phyloP scores from a whole-genome alignment of 1,284 basidiomycete genomes.

The Cystobasidium pallidum region DNA sequence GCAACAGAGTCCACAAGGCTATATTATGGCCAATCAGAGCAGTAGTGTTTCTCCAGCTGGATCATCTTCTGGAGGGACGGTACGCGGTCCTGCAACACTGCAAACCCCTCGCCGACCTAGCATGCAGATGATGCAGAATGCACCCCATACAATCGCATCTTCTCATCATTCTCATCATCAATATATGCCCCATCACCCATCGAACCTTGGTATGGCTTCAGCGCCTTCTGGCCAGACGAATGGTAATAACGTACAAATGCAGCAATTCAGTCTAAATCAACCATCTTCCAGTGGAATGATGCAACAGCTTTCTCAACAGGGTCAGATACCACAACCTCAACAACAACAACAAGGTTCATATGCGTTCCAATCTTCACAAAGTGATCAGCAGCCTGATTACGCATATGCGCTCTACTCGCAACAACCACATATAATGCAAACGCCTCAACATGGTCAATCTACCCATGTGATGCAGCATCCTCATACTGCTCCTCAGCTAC shows the following conservation, averaged over 20 bases:
- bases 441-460: slow-evolving; percentile 13
- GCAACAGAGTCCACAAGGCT: slow-evolving; percentile 7
- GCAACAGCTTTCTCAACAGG: slow-evolving; percentile 24
- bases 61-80: slow-evolving; percentile 11
- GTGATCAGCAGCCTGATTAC: slow-evolving; percentile 6
- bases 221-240: not conserved
- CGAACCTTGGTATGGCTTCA: slow-evolving; percentile 24
- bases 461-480: slow-evolving; percentile 15
- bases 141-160: slow-evolving; percentile 23
- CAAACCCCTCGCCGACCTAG: slow-evolving; percentile 26
- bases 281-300: not conserved
- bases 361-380: slow-evolving; percentile 1
- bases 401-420: not conserved
- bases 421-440: slow-evolving; percentile 22
- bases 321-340: not conserved
- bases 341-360: slow-evolving; percentile 3
- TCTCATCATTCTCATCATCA: slow-evolving; percentile 22
- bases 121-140: slow-evolving; percentile 16
- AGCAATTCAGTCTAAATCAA: not conserved
- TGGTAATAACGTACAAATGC: not conserved
- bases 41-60: slow-evolving; percentile 15
- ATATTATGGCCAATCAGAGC: not conserved
- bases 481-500: slow-evolving; percentile 22
- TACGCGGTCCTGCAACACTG: not conserved
- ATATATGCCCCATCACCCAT: slow-evolving; percentile 28